Base-by-base conservation (phyloP, 306 rosid genomes). In the Medicago arabica region DNA sequence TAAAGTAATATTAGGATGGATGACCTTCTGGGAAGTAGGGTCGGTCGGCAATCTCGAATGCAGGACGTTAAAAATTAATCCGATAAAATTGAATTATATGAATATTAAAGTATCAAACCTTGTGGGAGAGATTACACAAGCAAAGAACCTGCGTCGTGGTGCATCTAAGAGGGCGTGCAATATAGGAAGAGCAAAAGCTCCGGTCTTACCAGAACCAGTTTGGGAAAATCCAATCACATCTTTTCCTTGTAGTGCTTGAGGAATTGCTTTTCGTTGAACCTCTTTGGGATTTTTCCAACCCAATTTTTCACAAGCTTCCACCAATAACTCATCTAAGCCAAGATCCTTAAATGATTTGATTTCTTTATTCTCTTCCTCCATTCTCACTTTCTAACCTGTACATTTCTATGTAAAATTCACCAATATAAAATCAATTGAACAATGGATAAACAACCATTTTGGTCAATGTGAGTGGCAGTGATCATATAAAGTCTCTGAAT, bases 161-260 rank as follows among this genome's bases (percentile, higher is more conserved):
- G 95, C 75, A 15, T 87, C 89, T 69, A 91, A 75, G 51, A 90
- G 91, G 16, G 91, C 92, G 68, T 94, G 91, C 85, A 94, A 80
- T 85, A 94, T 90, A 13, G 97, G 98, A 75, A 94, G 96, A 51
- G 92, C 97, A 83, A 91, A 94, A 19, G 98, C 98, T 46, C 93
- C 98, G 38, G 97, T 94, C 75, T 94, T 94, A 31, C 98, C 98
- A 6, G 98, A 94, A 49, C 97, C 98, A 0, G 96, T 94, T 78
- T 90, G 96, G 4, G 98, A 94, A 70, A 94, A 91, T 77, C 91
- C 98, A 54, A 94, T 94, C 76, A 94, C 81, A 81, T 94, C 98
- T 74, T 91, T 94, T 73, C 98, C 98, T 75, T 81, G 82, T 43
- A 87, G 81, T 1, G 92, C 96, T 65, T 76, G 86, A 49, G 96